Conservation (phyloP, 2,329 filamentous ascomycete genomes). For the Scedosporium dehoogii region DNA sequence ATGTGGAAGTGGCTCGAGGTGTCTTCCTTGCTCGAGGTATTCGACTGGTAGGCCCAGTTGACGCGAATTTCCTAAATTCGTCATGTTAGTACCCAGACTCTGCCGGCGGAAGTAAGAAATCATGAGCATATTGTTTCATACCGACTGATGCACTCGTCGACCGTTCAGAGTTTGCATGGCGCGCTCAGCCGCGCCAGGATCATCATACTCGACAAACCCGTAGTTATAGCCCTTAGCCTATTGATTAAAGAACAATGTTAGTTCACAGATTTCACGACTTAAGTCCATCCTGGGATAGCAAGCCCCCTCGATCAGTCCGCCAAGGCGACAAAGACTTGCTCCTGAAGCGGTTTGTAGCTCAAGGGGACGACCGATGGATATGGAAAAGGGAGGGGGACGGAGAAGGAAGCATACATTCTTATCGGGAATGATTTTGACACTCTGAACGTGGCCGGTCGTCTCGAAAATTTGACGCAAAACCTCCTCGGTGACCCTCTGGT, state of each 20-base stretch:
- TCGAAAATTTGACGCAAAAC: slow-evolving; percentile 97
- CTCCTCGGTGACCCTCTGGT: slow-evolving; percentile 91
- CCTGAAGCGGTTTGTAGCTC: neutral
- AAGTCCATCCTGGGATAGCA: too few relatives aligned
- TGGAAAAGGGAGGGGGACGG: neutral
- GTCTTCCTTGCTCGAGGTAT: slow-evolving; percentile 88
- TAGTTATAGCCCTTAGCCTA: slow-evolving; percentile 97
- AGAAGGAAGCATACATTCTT: slow-evolving; percentile 74
- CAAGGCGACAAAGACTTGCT: too few relatives aligned
- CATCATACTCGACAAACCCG: slow-evolving; percentile 97
- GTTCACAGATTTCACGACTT: neutral
- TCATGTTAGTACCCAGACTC: neutral
- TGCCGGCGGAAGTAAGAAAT: neutral
- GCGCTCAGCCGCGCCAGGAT: slow-evolving; percentile 89
- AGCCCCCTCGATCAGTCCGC: too few relatives aligned
- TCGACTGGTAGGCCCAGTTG: slow-evolving; percentile 99
- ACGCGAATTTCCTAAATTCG: slow-evolving; percentile 79
- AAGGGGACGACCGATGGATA: neutral
- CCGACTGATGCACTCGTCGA: slow-evolving; percentile 87
- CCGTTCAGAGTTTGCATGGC: slow-evolving; percentile 97
- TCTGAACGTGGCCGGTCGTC: slow-evolving; percentile 95
- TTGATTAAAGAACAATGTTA: neutral
- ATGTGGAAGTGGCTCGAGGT: slow-evolving; percentile 98
- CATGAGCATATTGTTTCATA: slow-evolving; percentile 35
- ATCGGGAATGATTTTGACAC: slow-evolving; percentile 98